Base-by-base conservation (phyloP, 108 stramenopile species). In the Cyclotella choctawhatcheeana region DNA sequence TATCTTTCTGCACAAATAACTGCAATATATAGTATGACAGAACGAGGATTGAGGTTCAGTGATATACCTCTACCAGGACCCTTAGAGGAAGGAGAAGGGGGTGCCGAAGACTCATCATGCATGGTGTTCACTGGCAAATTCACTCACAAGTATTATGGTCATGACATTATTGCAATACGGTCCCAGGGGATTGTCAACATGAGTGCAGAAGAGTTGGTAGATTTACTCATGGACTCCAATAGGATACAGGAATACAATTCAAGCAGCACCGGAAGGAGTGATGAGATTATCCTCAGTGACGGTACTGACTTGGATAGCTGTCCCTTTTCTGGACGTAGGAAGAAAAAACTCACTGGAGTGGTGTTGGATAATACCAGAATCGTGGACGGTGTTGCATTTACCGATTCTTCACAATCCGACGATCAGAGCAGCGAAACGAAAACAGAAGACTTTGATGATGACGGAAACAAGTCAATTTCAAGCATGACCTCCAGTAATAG, bases 171-270 rank as follows among this genome's bases (percentile, higher is more conserved):
- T 7, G 89, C 87, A 0, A 80, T 93, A 35, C 81, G 89, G 2
- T 77, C 84, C 7, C 82, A 78, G 54, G 90, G 86, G 17, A 61
- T 91, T 22, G 69, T 93, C 3, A 68, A 81, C 20, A 84, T 82
- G 76, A 71, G 77, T 22, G 64, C 93, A 10, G 81, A 88, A 53
- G 73, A 73, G 0, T 53, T 93, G 12, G 74, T 87, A 22, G 88
- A 89, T 40, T 67, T 93, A 55, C 53, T 93, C 14, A 83, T 93
- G 50, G 93, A 93, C 72, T 85, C 84, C 27, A 40, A 30, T 18
- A 82, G 89, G 16, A 90, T 91, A 10, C 70, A 85, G 51, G 87
- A 89, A 69, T 93, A 93, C 77, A 93, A 93, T 75, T 88, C 88
- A 44, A 79, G 88, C 30, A 88, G 85, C 64, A 76, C 86, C 27